These are phyloP conservation scores for Arachnopeziza araneosa DNA, from an alignment of 2,329 filamentous ascomycete species.

Conservation along the genomic window DNA sequence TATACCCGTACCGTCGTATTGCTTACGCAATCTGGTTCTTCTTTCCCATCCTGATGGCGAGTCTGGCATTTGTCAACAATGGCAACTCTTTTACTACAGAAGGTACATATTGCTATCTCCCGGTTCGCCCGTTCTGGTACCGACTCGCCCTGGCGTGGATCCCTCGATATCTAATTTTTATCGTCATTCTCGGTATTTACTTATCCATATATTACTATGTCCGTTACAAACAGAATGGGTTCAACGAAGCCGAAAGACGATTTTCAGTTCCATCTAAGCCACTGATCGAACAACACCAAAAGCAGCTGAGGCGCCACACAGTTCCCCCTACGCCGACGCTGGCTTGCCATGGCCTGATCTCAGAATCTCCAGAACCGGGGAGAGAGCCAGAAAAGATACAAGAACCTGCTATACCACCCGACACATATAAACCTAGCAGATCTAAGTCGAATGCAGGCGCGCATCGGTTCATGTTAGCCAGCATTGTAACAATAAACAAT, in stretches of 20 bases:
- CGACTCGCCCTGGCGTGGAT: conserved; percentile 65
- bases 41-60: conserved; percentile 54
- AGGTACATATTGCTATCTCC: conserved; percentile 66
- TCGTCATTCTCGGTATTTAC: conserved; percentile 59
- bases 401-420: neutral
- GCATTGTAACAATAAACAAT: conserved; percentile 14
- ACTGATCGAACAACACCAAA: conserved; percentile 1
- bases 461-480: conserved; percentile 28
- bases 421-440: neutral
- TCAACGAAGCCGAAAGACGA: conserved; percentile 15
- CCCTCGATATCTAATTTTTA: conserved; percentile 64
- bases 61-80: conserved; percentile 56
- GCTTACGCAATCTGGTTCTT: conserved; percentile 54
- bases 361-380: conserved; percentile 10
- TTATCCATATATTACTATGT: conserved; percentile 67
- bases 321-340: conserved; percentile 24
- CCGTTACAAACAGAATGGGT: conserved; percentile 31
- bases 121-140: conserved; percentile 62
- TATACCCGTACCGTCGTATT: conserved; percentile 60
- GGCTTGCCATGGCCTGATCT: conserved; percentile 24
- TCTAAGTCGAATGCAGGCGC: conserved; percentile 9
- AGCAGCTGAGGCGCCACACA: conserved; percentile 3
- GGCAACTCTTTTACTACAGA: conserved; percentile 52
- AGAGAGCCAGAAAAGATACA: neutral
- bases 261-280: conserved; percentile 6